phyloP scores from a whole-genome alignment of 305 asterid species.

The Plantago coronopus region DNA sequence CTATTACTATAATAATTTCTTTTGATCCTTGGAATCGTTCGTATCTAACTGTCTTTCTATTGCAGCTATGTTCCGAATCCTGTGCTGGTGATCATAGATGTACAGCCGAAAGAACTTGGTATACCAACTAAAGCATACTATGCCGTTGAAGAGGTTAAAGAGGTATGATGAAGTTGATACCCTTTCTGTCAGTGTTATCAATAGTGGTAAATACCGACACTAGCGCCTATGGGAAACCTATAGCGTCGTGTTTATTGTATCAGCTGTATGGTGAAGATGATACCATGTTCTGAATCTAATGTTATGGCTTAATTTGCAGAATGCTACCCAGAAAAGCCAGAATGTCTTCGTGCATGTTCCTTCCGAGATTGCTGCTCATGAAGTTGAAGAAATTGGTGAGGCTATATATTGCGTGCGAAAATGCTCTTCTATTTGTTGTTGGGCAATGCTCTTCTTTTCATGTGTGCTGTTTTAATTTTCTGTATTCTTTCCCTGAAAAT shows the following conservation, averaged over 20 bases:
- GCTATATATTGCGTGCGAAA: slow-evolving; percentile 6
- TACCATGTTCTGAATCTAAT: slow-evolving; percentile 21
- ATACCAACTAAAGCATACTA: slow-evolving; percentile 95
- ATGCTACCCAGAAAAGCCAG: slow-evolving; percentile 94
- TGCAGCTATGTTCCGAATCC: slow-evolving; percentile 89
- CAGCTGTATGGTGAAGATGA: no score
- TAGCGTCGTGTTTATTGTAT: slow-evolving; percentile 6
- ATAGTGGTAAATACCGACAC: not conserved
- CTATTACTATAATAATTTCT: slow-evolving; percentile 3
- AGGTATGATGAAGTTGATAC: slow-evolving; percentile 38
- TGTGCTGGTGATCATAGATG: slow-evolving; percentile 85
- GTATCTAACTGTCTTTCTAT: slow-evolving; percentile 10
- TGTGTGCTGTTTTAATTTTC: not conserved
- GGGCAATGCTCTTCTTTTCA: not conserved
- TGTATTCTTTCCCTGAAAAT: not conserved
- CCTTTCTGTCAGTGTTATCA: slow-evolving; percentile 8
- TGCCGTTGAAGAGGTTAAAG: slow-evolving; percentile 97
- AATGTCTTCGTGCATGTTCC: slow-evolving; percentile 84
- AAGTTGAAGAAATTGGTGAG: slow-evolving; percentile 97
- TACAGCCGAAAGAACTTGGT: slow-evolving; percentile 86
- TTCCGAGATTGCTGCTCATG: slow-evolving; percentile 94
- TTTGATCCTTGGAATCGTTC: not conserved
- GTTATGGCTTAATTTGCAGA: slow-evolving; percentile 48
- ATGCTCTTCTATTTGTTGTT: slow-evolving; percentile 9
- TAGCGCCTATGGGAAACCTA: no score